Evolutionary conservation across 2,329 filamentous ascomycete genomes (phyloP).

Genomic region (Pestalotiopsis sp.): DNA sequence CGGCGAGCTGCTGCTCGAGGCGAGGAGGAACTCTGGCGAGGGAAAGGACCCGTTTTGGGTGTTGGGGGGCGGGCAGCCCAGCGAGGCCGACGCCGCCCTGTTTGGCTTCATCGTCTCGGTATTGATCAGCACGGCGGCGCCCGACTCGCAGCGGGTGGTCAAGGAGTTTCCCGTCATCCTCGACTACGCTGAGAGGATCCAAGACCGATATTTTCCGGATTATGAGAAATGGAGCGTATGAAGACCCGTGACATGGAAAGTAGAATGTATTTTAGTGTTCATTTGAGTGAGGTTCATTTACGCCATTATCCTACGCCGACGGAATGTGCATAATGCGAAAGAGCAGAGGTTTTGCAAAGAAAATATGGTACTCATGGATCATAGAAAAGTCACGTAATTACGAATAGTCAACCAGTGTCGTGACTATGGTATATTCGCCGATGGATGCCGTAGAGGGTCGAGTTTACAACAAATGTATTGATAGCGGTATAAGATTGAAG

Average conservation of each 20-base stretch:
- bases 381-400: too few species aligned
- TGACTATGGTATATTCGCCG: too few species aligned
- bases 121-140: constrained; percentile 52
- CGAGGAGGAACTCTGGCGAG: constrained; percentile 20
- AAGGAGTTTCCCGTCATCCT: constrained; percentile 46
- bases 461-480: too few species aligned
- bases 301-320: too few species aligned
- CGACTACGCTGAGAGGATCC: constrained; percentile 58
- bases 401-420: too few species aligned
- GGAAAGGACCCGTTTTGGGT: constrained; percentile 53
- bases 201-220: constrained; percentile 57
- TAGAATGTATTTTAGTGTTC: too few species aligned
- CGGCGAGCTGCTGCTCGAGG: constrained; percentile 41
- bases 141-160: constrained; percentile 45
- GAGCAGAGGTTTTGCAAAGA: too few species aligned
- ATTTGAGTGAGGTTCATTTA: too few species aligned
- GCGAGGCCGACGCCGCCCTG: constrained; percentile 56
- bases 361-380: too few species aligned
- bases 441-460: too few species aligned
- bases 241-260: neutral
- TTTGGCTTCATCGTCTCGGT: constrained; percentile 59
- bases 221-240: constrained; percentile 42
- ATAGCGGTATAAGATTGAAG: too few species aligned
- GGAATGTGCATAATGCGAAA: too few species aligned
- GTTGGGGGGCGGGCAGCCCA: constrained; percentile 51